These are phyloP conservation scores for Massariosphaeria phaeospora DNA, from an alignment of 495 filamentous ascomycete species.

Conservation along the genomic window DNA sequence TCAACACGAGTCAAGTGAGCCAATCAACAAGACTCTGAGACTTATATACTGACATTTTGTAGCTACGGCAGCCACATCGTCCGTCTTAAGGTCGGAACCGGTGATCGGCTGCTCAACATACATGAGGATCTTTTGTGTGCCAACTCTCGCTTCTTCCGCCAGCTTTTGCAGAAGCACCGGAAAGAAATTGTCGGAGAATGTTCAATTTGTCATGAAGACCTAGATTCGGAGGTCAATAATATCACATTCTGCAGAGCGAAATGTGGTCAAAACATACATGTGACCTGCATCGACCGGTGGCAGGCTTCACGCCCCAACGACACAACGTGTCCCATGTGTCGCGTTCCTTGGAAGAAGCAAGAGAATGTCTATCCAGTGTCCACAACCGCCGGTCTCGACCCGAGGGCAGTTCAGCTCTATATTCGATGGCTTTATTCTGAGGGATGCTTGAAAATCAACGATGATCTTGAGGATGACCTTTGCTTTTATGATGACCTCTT, in stretches of 20 bases:
- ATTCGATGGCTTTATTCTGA: neutral
- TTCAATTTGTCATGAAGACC: neutral
- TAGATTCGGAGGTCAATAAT: neutral
- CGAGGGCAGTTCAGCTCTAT: neutral
- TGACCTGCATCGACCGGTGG: neutral
- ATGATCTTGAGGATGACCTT: too few species aligned
- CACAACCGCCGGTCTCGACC: neutral
- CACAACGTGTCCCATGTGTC: neutral
- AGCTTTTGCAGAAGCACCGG: neutral
- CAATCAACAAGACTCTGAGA: neutral
- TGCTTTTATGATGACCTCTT: too few species aligned
- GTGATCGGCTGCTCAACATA: neutral
- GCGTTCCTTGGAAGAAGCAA: neutral
- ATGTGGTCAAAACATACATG: slow-evolving; percentile 2
- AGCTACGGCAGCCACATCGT: neutral
- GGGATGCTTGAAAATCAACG: too few species aligned
- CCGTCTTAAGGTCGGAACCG: neutral
- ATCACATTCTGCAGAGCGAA: neutral
- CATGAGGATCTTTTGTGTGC: slow-evolving; percentile 7
- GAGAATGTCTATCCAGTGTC: too few species aligned
- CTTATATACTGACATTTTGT: neutral
- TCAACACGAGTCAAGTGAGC: neutral
- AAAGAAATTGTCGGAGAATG: slow-evolving; percentile 3
- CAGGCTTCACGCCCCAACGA: neutral
- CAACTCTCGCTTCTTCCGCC: neutral